Conservation (phyloP, 306 rosid species). For the Trifolium dubium region DNA sequence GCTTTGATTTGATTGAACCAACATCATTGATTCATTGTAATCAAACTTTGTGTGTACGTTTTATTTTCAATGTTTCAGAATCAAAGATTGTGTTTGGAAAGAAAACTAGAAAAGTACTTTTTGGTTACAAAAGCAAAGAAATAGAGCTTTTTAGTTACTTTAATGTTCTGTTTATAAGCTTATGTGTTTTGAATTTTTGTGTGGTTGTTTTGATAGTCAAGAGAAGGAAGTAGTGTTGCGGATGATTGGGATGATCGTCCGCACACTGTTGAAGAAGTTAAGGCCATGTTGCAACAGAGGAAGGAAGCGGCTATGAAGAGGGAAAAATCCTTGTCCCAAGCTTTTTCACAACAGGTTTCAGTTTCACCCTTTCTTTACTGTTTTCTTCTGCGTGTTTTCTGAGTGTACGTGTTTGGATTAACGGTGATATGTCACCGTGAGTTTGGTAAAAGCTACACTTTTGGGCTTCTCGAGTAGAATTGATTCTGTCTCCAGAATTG, state of each 20-base stretch:
- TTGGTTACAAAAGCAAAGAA: conserved; percentile 32
- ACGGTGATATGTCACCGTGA: neutral
- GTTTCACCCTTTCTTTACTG: neutral
- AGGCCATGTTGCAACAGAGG: conserved; percentile 88
- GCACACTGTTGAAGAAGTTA: conserved; percentile 90
- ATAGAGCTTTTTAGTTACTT: conserved; percentile 27
- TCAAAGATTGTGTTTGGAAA: conserved; percentile 10
- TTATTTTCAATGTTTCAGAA: conserved; percentile 24
- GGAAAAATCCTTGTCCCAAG: conserved; percentile 73
- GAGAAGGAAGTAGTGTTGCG: conserved; percentile 85
- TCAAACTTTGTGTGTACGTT: conserved; percentile 13
- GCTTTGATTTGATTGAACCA: conserved; percentile 5
- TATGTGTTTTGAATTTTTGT: conserved; percentile 9
- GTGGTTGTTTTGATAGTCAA: conserved; percentile 52
- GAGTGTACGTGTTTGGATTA: neutral
- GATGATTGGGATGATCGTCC: conserved; percentile 94
- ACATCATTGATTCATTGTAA: neutral
- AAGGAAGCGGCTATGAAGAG: conserved; percentile 81
- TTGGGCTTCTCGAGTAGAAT: neutral
- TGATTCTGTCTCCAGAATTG: neutral
- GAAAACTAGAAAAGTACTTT: conserved; percentile 30
- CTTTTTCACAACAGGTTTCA: conserved; percentile 87
- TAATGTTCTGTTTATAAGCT: neutral
- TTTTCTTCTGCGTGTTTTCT: neutral
- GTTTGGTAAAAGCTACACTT: neutral